Percentiles rank a stretch among this genome's conserved stretches.
phyloP scores from a whole-genome alignment of 1,284 basidiomycete species.

The Microbotryum intermedium region DNA sequence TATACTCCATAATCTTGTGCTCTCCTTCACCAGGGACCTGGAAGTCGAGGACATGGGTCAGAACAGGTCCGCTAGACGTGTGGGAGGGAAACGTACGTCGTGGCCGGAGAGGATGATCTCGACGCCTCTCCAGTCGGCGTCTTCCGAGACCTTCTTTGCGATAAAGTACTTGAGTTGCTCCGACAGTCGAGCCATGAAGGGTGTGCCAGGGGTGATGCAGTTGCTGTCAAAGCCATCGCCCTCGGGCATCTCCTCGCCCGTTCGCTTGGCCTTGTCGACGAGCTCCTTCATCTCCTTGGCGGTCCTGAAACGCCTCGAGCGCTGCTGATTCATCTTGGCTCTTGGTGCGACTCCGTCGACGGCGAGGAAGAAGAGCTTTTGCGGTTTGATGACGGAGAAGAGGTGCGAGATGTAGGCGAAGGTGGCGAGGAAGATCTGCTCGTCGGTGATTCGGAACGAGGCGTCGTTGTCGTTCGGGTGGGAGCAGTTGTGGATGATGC shows the following conservation, averaged over 20 bases:
- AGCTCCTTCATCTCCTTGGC: constrained; percentile 86
- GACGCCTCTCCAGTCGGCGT: constrained; percentile 85
- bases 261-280: constrained; percentile 71
- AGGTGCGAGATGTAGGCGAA: constrained; percentile 96
- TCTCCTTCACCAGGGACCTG: constrained; percentile 89
- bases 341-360: constrained; percentile 96
- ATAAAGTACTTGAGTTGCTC: constrained; percentile 91
- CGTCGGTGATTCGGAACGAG: constrained; percentile 89
- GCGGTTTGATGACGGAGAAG: constrained; percentile 94
- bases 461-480: constrained; percentile 91
- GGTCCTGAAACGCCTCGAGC: constrained; percentile 84
- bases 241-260: constrained; percentile 83
- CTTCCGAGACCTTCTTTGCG: constrained; percentile 92
- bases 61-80: background rate
- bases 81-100: constrained; percentile 49
- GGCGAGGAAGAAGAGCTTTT: constrained; percentile 73
- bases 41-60: background rate
- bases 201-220: constrained; percentile 95
- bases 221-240: constrained; percentile 84
- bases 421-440: constrained; percentile 93
- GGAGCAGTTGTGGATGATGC: constrained; percentile 96
- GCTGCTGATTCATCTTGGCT: constrained; percentile 99
- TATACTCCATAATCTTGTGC: constrained; percentile 99
- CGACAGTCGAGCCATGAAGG: constrained; percentile 87
- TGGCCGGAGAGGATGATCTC: constrained; percentile 95